phyloP scores from a whole-genome alignment of 108 stramenopile species.

The Pseudonitzschia multiseries region DNA sequence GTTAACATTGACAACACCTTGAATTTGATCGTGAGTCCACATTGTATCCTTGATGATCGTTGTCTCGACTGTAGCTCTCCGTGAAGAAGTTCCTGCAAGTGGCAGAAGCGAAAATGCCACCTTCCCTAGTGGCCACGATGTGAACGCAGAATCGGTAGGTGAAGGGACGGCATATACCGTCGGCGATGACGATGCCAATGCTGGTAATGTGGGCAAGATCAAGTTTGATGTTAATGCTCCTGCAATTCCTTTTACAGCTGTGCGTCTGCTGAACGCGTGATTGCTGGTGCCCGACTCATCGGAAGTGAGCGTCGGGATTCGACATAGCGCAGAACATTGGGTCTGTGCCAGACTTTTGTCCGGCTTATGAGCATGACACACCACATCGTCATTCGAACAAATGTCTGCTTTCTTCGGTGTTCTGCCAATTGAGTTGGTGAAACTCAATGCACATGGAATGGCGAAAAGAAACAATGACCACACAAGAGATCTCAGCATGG shows the following conservation, averaged over 20 bases:
- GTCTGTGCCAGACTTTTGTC: neutral
- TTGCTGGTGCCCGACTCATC: neutral
- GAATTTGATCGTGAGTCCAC: conserved; percentile 92
- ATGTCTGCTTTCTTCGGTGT: no score
- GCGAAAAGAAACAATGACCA: neutral
- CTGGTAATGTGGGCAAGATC: conserved; percentile 12
- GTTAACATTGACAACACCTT: conserved; percentile 93
- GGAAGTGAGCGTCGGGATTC: neutral
- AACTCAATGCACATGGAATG: neutral
- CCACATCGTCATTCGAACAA: neutral
- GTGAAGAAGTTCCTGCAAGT: conserved; percentile 65
- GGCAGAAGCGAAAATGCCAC: conserved; percentile 80
- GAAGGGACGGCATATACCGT: conserved; percentile 40
- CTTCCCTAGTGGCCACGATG: conserved; percentile 81
- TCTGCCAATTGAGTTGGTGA: neutral
- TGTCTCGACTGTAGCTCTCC: conserved; percentile 67
- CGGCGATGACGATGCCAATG: conserved; percentile 15
- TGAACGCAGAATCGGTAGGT: conserved; percentile 34
- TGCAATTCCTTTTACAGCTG: conserved; percentile 8
- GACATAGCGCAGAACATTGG: neutral
- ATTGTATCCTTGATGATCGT: conserved; percentile 54
- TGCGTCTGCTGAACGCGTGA: neutral
- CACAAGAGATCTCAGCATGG: neutral
- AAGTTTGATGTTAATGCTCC: neutral
- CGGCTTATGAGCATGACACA: neutral